Base-by-base conservation (phyloP, 2,329 filamentous ascomycete species). In the Nigrospora osmanthi region DNA sequence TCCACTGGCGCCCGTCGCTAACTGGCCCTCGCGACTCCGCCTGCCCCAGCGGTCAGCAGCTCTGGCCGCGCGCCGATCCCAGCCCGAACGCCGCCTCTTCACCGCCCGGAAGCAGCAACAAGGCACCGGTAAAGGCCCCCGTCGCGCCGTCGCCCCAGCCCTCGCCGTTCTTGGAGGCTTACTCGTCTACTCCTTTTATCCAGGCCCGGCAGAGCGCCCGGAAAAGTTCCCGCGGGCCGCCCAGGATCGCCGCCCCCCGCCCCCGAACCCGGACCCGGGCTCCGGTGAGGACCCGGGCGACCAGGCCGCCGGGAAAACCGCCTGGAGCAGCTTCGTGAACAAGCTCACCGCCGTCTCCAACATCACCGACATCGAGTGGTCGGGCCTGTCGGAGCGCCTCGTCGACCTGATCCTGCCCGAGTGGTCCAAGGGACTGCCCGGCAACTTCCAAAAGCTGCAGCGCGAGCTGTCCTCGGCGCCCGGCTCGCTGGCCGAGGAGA, bases 401-500 rank as follows among this genome's bases (percentile, higher is more conserved):
- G 81, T 84, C 34, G 82, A 80, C 57, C 75, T 79, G 51, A 81
- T 97, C 32, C 66, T 94, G 3, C 91, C 91, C 0, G 81, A 86
- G 36, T 97, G 91, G 91, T 81, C 85, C 32, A 84, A 81, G 51
- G 61, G 80, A 36, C 69, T 96, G 15, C 90, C 90, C 1, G 82
- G 73, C 3, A 89, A 87, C 44, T 70, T 94, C 45, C 76, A 79
- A 48, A 96, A 95, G 63, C 75, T 97, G 32, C 89, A 95, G 60
- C 79, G 80, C 17, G 91, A 97, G 65, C 72, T 96, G 14, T 93
- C 88, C 32, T 85, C 93, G 80, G 80, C 85, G 0, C 87, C 89
- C 0, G 91, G 89, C 1, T 95, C 89, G 1, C 70, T 98, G 36
- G 89, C 91, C 12, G 85, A 94, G 58, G 87, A 96, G 54, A 93